Base-by-base conservation (phyloP, 2,329 filamentous ascomycete species). In the Ceratocystiopsis minuta region DNA sequence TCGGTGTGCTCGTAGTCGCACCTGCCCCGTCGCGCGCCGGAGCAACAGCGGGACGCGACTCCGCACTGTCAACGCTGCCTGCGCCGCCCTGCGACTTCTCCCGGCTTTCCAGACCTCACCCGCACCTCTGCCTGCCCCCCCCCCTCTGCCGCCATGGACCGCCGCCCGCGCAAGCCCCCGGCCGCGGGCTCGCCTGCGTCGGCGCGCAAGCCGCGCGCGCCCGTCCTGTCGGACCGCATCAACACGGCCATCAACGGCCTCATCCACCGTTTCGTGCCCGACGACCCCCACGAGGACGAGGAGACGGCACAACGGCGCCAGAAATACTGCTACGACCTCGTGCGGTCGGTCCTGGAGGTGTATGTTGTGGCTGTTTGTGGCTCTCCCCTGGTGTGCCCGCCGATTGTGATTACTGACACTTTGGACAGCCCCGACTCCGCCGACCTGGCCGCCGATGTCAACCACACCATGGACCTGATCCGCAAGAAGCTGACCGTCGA, bases 391-490 rank as follows among this genome's bases (percentile, higher is more conserved):
- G 24, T 2, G 34, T 34, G 32, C 32, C 40, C 16, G 14, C 24
- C n/a, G 20, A 24, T 36, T 34, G 42, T 40, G n/a, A n/a, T n/a
- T 6, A 28, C 24, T 28, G 24, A 28, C 24, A n/a, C n/a, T n/a
- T n/a, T 10, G 4, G 24, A n/a, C 11, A 49, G 45, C 36, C 47
- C 37, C 45, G 70, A 66, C 48, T 65, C 66, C 37, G 56, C 60
- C 44, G 61, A 68, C 42, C 61, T 78, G 41, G 69, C 72, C 28
- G 70, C 78, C 45, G 80, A 87, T 55, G 79, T 93, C 49, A 88
- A 93, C 57, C 87, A 95, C 66, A 86, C 87, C 42, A 84, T 84
- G 28, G 86, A 95, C 57, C 64, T 93, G 52, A 95, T 98, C 59
- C 90, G 88, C 64, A 76, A 83, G 55, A 84, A 82, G 60, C 67